phyloP scores from a whole-genome alignment of 2,329 filamentous ascomycete genomes.

The Cordyceps tenuipes region DNA sequence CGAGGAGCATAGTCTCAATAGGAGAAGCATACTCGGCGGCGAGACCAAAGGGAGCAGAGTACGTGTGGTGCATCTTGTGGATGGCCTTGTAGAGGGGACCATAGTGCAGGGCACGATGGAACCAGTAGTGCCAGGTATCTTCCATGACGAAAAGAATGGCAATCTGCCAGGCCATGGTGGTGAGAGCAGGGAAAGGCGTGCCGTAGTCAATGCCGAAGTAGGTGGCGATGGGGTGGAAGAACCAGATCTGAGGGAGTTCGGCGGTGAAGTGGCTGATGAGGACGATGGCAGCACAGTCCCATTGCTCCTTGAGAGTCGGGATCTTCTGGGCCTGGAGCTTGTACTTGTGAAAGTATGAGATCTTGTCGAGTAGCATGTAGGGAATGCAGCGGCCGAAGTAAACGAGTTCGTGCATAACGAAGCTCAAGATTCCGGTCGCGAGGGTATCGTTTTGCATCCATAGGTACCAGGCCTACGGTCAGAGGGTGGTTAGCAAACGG shows the following conservation, averaged over 20 bases:
- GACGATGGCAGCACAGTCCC: slow-evolving; percentile 86
- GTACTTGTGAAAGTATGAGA: slow-evolving; percentile 83
- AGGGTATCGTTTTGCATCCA: slow-evolving; percentile 98
- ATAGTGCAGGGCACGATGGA: slow-evolving; percentile 87
- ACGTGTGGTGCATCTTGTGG: slow-evolving; percentile 99
- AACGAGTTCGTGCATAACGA: slow-evolving; percentile 84
- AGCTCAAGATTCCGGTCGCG: slow-evolving; percentile 96
- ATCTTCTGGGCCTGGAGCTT: slow-evolving; percentile 91
- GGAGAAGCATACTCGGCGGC: slow-evolving; percentile 97
- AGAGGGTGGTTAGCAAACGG: slow-evolving; percentile 11
- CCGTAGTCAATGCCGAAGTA: slow-evolving; percentile 82
- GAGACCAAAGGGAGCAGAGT: slow-evolving; percentile 92
- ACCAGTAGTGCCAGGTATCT: slow-evolving; percentile 98
- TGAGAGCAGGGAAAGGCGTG: slow-evolving; percentile 79
- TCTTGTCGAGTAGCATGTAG: slow-evolving; percentile 84
- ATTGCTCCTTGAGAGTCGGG: slow-evolving; percentile 87
- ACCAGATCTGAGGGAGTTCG: slow-evolving; percentile 96
- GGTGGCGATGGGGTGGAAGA: slow-evolving; percentile 95
- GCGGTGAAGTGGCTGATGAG: slow-evolving; percentile 95
- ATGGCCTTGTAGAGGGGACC: slow-evolving; percentile 91
- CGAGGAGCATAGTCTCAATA: slow-evolving; percentile 92
- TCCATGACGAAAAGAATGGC: slow-evolving; percentile 91
- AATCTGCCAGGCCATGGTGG: slow-evolving; percentile 87
- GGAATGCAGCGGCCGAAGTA: slow-evolving; percentile 91
- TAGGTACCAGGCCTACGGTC: slow-evolving; percentile 70